Evolutionary conservation across 1,139 yeast genomes (phyloP), one percentile per base, ranked within the genome.

Genomic region (Blastobotrys ciferrii): DNA sequence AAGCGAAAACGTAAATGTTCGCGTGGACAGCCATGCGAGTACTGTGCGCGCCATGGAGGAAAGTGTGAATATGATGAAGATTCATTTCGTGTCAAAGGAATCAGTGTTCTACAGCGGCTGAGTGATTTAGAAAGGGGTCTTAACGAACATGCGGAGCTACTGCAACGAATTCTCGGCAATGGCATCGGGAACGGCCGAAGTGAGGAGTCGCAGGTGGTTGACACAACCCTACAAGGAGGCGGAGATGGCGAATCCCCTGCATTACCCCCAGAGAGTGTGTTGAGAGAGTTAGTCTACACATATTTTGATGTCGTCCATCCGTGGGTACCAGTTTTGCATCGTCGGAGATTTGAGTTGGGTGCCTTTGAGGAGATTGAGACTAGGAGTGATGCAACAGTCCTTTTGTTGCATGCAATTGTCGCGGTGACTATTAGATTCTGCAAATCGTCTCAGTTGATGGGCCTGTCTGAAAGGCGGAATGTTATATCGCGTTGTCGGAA

Each of bases 21-120:
- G 14, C 36, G 36, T 3, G 36, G 36, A 17, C 36, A 32, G 14
- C 36, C 36, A 12, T 32, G 36, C 36, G 36, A 32, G 18, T 32
- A 32, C 7, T 32, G 36, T 32, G 12, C 28, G 9, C 28, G 28
- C 5, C 28, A 23, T 9, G 28, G 28, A 23, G 28, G 28, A 9
- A 23, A 23, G 28, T 23, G 28, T 23, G 28, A 23, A 23, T 23
- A 23, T 23, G 28, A 23, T 9, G 28, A 23, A 23, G 28, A 23
- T 23, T 23, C 28, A 23, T 23, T 23, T 23, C 28, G 28, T 23
- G 9, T 23, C 5, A 23, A 23, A 23, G 28, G 28, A 23, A 23
- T 23, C 9, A 23, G 28, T 23, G 28, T 23, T 23, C 9, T 23
- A 23, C 28, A 23, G 28, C 5, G 28, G 28, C 9, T 23, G 28